Evolutionary conservation across 2,329 filamentous ascomycete genomes (phyloP), one percentile per base, ranked within the genome.

Genomic region (Lachnellula occidentalis): DNA sequence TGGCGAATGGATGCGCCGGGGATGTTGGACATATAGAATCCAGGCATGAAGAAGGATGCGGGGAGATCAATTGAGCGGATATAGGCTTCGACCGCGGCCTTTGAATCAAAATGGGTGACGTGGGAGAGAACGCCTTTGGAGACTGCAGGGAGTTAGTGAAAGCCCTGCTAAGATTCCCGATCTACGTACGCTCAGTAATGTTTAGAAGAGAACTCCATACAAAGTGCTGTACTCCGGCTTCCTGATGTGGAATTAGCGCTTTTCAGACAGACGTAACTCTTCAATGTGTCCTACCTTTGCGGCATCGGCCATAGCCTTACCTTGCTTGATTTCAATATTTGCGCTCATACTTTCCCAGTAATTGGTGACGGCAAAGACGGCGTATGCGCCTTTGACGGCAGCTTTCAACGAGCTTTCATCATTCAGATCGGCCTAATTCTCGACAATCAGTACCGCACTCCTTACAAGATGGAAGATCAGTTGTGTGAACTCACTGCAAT

Each of bases 21-120:
- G 24, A 75, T 69, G 53, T 80, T 81, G 58, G 74, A 72, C 78
- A 81, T 80, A 57, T 78, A 82, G 39, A 70, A 72, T 0, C 71
- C 79, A 0, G 78, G 74, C 3, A 74, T 67, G 58, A 77, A 74
- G 64, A 78, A 81, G 0, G 78, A 72, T 46, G 72, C 73, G 11
- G 74, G 72, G 4, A 81, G 66, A 0, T 71, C 72, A n/a, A 64
- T 62, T 11, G 58, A 50, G 31, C 68, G 57, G 37, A 71, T 67
- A 9, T 70, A 70, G 12, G 69, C 64, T 43, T 76, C 74, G 14
- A 74, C 66, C 0, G 60, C 55, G 1, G 67, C 61, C 61, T 76
- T 76, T 47, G 70, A 73, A 27, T 57, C 50, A 51, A 66, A 76
- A 57, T 76, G 67, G 2, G 51, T 31, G 31, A 78, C 73, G 43